phyloP scores from a whole-genome alignment of 805 yeast species.

The Torulaspora quercuum region DNA sequence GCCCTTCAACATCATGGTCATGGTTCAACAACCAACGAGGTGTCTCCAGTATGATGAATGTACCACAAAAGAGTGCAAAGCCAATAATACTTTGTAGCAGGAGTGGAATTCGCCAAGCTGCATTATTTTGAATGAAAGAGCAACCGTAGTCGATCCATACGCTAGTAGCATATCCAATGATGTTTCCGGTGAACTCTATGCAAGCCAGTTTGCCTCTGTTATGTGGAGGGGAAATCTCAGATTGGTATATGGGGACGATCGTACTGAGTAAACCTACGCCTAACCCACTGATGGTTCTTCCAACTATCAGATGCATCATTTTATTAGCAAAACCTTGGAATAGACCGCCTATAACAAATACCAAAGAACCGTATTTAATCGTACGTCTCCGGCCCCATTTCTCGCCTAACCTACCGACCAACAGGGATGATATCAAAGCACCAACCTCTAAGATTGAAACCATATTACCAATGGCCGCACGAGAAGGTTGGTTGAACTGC shows the following conservation, averaged over 20 bases:
- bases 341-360: conserved; percentile 75
- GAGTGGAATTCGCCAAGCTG: conserved; percentile 78
- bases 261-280: conserved; percentile 84
- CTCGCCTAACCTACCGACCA: conserved; percentile 76
- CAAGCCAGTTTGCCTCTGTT: conserved; percentile 80
- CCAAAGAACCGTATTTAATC: conserved; percentile 71
- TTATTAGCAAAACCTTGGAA: conserved; percentile 61
- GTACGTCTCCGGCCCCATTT: conserved; percentile 74
- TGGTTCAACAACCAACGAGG: conserved; percentile 88
- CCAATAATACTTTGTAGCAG: conserved; percentile 77
- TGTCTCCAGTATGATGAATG: conserved; percentile 76
- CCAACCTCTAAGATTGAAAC: conserved; percentile 88
- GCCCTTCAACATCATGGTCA: conserved; percentile 77
- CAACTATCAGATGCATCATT: conserved; percentile 59
- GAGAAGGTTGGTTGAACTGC: conserved; percentile 69
- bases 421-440: conserved; percentile 74
- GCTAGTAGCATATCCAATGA: conserved; percentile 73
- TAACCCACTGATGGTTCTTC: conserved; percentile 75
- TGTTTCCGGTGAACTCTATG: conserved; percentile 83
- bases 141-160: conserved; percentile 84
- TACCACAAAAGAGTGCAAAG: conserved; percentile 61
- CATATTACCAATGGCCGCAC: conserved; percentile 77
- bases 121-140: conserved; percentile 56
- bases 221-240: conserved; percentile 84
- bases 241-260: conserved; percentile 82